phyloP scores from a whole-genome alignment of 2,329 filamentous ascomycete species.

The Calonectria fujianensis region DNA sequence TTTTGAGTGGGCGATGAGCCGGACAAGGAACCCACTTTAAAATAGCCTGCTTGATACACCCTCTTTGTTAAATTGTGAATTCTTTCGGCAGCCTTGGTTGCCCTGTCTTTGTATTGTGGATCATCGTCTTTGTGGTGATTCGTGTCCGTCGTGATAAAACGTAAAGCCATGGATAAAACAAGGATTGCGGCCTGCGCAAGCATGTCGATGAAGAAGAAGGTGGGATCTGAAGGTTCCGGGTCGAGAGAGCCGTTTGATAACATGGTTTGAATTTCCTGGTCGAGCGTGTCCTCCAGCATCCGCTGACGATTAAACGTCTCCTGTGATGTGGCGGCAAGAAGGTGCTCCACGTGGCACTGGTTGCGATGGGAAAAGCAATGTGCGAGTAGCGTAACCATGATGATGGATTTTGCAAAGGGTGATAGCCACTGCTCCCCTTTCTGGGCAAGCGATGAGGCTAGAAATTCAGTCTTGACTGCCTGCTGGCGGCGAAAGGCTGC shows the following conservation, averaged over 20 bases:
- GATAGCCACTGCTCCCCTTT: background rate
- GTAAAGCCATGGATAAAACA: background rate
- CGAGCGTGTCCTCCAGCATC: background rate
- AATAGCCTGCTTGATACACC: background rate
- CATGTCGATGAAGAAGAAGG: background rate
- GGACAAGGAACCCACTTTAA: background rate
- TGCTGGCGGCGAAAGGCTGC: conserved; percentile 3
- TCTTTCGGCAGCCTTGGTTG: background rate
- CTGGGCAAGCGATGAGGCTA: background rate
- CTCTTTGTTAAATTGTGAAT: background rate
- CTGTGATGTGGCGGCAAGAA: background rate
- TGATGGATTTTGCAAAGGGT: background rate
- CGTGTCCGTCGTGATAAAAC: background rate
- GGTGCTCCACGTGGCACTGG: background rate
- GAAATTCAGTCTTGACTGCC: background rate
- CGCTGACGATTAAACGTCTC: background rate
- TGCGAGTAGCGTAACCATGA: background rate
- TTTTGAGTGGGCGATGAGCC: fast-evolving
- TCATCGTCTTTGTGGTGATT: background rate
- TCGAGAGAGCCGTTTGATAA: background rate
- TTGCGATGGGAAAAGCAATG: background rate
- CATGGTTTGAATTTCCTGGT: background rate
- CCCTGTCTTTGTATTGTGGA: background rate
- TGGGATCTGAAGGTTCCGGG: background rate
- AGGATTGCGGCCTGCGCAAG: background rate